A percentile compares a stretch with the other conserved stretches of the same genome.
phyloP scores from a whole-genome alignment of 2,329 filamentous ascomycete species.

The Dactylellina cionopaga region DNA sequence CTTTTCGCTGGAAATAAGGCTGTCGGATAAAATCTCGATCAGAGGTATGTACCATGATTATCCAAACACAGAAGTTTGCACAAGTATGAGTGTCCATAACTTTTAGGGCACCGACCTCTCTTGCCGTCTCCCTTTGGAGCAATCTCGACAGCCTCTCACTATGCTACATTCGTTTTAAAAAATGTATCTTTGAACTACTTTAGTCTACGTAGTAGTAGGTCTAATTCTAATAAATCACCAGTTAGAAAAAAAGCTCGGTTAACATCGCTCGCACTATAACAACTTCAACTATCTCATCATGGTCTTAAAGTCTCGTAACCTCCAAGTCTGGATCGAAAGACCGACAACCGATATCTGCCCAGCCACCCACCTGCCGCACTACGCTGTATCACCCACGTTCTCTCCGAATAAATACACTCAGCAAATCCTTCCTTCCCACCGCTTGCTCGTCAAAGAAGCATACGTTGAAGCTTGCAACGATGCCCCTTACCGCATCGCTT shows the following conservation, averaged over 20 bases:
- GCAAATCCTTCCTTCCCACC: neutral
- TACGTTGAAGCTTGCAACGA: conserved; percentile 17
- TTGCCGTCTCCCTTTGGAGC: too few species aligned
- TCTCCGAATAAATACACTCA: conserved; percentile 4
- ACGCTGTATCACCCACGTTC: neutral
- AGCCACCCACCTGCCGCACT: conserved; percentile 7
- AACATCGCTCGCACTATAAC: neutral
- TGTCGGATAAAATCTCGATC: too few species aligned
- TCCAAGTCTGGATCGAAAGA: conserved; percentile 33
- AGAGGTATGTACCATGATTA: too few species aligned
- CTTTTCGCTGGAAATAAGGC: too few species aligned
- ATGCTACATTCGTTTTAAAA: too few species aligned
- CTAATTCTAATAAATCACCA: neutral
- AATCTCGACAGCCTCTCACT: too few species aligned
- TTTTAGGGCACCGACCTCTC: too few species aligned
- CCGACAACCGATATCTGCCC: neutral
- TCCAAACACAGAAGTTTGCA: too few species aligned
- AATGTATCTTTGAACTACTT: too few species aligned
- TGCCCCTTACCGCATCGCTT: conserved; percentile 3
- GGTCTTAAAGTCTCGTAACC: conserved; percentile 21
- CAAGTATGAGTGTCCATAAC: too few species aligned
- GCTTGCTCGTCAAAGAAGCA: conserved; percentile 14
- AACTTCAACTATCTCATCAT: neutral
- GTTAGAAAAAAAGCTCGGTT: neutral
- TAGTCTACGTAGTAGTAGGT: neutral